Base-by-base conservation (phyloP, 2,329 filamentous ascomycete genomes). In the Cladosporium halotolerans region DNA sequence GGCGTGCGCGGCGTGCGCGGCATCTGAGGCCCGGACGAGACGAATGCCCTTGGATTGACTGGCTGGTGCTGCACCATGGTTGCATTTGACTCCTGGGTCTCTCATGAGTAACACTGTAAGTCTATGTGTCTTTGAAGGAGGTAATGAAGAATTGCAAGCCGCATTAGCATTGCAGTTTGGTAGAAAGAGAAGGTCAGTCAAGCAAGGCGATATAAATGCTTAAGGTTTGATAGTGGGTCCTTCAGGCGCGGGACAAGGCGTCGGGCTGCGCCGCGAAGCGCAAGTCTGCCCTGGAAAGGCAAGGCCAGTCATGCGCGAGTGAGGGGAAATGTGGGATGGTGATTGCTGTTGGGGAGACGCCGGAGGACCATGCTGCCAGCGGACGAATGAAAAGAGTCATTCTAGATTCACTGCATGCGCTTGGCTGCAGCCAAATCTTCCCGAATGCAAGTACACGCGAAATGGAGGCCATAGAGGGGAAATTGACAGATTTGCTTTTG, bases 401-500 rank as follows among this genome's bases (percentile, higher is more conserved):
- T n/a, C 36, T 16, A 14, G 14, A 14, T 39, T 39, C 36, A 39
- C 10, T 9, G 36, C 36, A 39, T 39, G 36, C 36, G 36, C 36
- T 39, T 14, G n/a, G 16, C 14, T 14, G 36, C n/a, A 39, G n/a
- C 36, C 8, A 9, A 14, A 18, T 6, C 19, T 2, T 7, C 4
- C 23, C 23, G 23, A 28, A 28, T 28, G 23, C 23, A 28, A 7
- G 5, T 28, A 28, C 23, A 28, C 23, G 23, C 23, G 23, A 7
- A 28, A 4, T 5, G 4, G 23, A 28, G 23, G 23, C 23, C 23
- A 28, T 28, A 28, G 23, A 28, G 2, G 2, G 23, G 23, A 41
- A 49, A 49, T 13, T 39, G 28, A 41, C 13, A 36, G 32, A n/a
- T 44, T 41, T n/a, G 33, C 40, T 51, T 51, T 51, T 51, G 40